Conservation (phyloP, 352 stramenopile genomes). For the Elongisporangium undulatum region DNA sequence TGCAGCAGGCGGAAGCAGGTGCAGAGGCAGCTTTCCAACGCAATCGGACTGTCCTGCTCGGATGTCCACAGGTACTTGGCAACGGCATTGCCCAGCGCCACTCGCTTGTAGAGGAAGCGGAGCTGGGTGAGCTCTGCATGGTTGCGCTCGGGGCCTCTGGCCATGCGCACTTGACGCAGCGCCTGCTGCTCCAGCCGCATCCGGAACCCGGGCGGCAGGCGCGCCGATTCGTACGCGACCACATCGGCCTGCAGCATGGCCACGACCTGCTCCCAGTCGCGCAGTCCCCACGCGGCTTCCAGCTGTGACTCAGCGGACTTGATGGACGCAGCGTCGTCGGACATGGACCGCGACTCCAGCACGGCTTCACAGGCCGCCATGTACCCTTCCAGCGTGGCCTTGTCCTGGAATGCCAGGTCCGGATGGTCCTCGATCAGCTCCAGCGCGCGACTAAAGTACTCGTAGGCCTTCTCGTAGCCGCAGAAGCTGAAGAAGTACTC, state of each 20-base stretch:
- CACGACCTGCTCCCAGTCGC: conserved; percentile 48
- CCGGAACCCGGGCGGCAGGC: conserved; percentile 29
- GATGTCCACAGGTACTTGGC: conserved; percentile 16
- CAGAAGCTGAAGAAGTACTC: conserved; percentile 79
- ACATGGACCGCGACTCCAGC: conserved; percentile 37
- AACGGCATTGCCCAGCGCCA: conserved; percentile 41
- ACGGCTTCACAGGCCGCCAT: conserved; percentile 66
- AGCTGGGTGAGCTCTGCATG: conserved; percentile 20
- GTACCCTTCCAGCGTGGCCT: conserved; percentile 56
- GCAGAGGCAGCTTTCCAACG: conserved; percentile 34
- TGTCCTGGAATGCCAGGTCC: conserved; percentile 9
- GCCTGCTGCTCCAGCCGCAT: conserved; percentile 41
- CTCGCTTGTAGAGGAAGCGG: conserved; percentile 45
- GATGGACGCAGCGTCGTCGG: conserved; percentile 21
- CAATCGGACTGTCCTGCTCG: conserved; percentile 11
- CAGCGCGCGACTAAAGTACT: conserved; percentile 58
- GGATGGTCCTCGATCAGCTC: conserved; percentile 44
- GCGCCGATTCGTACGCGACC: conserved; percentile 26
- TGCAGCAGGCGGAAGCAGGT: conserved; percentile 35
- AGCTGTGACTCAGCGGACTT: conserved; percentile 34
- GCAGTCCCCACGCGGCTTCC: conserved; percentile 38
- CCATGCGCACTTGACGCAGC: conserved; percentile 34
- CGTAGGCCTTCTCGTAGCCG: conserved; percentile 69
- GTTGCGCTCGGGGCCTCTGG: conserved; percentile 12
- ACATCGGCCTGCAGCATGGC: conserved; percentile 41